Base-by-base conservation (phyloP, 1,139 yeast genomes). In the Geotrichum carabidarum region DNA sequence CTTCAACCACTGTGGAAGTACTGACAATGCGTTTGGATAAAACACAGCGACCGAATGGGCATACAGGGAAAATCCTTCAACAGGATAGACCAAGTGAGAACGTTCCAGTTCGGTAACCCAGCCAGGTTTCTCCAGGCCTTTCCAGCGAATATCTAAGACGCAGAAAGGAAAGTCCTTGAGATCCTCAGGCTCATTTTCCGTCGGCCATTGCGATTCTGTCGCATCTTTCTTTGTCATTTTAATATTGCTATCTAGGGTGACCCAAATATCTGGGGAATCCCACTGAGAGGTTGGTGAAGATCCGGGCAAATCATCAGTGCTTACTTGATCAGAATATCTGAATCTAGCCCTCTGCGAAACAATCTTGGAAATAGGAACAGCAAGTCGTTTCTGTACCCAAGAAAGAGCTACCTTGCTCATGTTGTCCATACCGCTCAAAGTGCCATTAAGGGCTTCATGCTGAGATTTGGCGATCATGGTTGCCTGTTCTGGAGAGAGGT, bases 241-340 rank as follows among this genome's bases (percentile, higher is more conserved):
- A 15, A 82, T 65, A 58, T 76, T 67, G 12, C 74, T 69, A 42
- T 79, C 69, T 63, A 70, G 53, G 67, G 73, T 22, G 81, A 89
- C 65, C 74, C 74, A 61, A 76, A 73, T 60, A 31, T 71, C 61
- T 7, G 63, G 62, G 27, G 54, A 36, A 44, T 55, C 59, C 46
- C 56, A 47, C 41, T 50, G 55, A 14, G 60, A 51, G 30, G 50
- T 52, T 4, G 56, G 48, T n/a, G 59, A 53, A 2, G 53, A 48
- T 5, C 50, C 51, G 2, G 31, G 50, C 8, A 48, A 50, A 14
- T 54, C 58, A 32, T 48, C 57, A 9, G 46, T 45, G 36, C 44
- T 57, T 11, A 41, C 46, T 15, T 56, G 57, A 31, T 58, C 55
- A 2, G 51, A 30, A 32, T 36, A 45, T 15, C 54, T 34, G 15